phyloP scores from a whole-genome alignment of 164 flowering plant genomes.

The Piper longum region DNA sequence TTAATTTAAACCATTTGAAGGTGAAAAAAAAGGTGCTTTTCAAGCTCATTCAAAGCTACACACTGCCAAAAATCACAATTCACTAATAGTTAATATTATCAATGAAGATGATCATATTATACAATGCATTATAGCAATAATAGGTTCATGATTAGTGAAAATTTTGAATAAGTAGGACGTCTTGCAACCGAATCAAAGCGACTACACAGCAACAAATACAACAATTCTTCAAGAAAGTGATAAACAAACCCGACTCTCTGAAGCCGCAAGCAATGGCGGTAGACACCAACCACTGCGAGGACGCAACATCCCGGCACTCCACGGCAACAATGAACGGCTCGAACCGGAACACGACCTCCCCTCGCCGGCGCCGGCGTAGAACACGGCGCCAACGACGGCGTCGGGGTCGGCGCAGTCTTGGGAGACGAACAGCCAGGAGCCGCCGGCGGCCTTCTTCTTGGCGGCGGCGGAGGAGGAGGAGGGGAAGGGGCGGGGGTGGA shows the following conservation, averaged over 20 bases:
- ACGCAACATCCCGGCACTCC: conserved; percentile 43
- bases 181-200: no score
- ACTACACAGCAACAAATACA: no score
- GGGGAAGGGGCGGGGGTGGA: conserved; percentile 30
- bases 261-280: conserved; percentile 56
- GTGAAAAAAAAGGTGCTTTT: no score
- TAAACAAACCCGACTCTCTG: conserved; percentile 44
- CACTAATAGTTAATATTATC: no score
- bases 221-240: no score
- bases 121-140: no score
- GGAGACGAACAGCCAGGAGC: conserved; percentile 64
- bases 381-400: conserved; percentile 33
- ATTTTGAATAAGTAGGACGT: no score
- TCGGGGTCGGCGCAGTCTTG: conserved; percentile 51
- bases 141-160: no score
- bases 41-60: no score
- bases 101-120: no score
- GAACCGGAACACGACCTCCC: conserved; percentile 56
- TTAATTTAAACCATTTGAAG: no score
- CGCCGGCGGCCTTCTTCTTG: conserved; percentile 56
- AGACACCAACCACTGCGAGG: conserved; percentile 58
- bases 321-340: conserved; percentile 81
- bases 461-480: conserved; percentile 7
- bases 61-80: no score
- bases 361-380: conserved; percentile 12